Evolutionary conservation across 169 alveolate genomes (phyloP).

Genomic region (Blepharisma undulans): DNA sequence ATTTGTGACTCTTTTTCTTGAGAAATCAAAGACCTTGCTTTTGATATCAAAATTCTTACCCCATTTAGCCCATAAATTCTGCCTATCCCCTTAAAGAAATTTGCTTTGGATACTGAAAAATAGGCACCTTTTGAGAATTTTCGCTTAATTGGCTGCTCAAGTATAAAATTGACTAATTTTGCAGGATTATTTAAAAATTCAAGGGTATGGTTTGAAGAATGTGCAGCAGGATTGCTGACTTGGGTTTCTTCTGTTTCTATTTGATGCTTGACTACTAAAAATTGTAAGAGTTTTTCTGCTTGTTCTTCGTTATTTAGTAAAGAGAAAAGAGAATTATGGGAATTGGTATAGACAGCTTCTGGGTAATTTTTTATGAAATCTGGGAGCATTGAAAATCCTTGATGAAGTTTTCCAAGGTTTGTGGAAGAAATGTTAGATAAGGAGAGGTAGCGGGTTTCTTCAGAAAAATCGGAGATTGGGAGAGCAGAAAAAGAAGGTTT

Average conservation of each 20-base stretch:
- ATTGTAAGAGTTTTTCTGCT: not conserved
- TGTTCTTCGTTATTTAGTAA: not conserved
- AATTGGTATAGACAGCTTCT: not conserved
- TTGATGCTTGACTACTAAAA: not conserved
- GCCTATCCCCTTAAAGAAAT: not conserved
- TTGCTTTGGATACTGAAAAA: not conserved
- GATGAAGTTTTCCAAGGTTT: not conserved
- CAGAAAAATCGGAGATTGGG: not conserved
- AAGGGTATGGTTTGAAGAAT: not conserved
- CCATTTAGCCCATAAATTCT: not conserved
- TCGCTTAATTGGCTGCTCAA: not conserved
- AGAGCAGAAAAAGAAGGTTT: not conserved
- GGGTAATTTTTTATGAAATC: not conserved
- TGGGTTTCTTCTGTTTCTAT: not conserved
- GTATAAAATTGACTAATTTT: not conserved
- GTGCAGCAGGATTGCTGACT: not conserved
- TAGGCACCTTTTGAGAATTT: not conserved
- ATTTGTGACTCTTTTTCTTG: not conserved
- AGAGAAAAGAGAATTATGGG: not conserved
- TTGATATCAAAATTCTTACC: not conserved
- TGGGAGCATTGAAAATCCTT: not conserved
- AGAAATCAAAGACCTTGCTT: not conserved
- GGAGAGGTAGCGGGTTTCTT: not conserved
- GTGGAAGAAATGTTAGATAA: not conserved
- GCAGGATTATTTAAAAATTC: slow-evolving; percentile 20